Percentiles rank a stretch among this genome's conserved stretches.
These are phyloP conservation scores for Aspergillus quadricinctus DNA, from an alignment of 2,329 filamentous ascomycete species.

Conservation along the genomic window DNA sequence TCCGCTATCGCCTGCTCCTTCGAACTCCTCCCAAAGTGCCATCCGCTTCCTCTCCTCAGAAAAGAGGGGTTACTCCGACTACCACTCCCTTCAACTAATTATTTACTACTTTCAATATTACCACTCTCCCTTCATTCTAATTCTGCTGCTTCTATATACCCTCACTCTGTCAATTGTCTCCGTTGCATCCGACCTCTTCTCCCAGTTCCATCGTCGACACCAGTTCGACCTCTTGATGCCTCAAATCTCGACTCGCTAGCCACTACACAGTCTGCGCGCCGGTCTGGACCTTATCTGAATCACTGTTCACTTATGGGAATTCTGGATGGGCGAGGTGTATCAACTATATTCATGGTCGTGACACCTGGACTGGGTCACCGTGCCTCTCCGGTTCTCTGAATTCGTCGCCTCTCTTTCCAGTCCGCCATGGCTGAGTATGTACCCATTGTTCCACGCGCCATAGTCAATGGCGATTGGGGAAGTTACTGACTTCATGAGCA, in stretches of 20 bases:
- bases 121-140: background rate
- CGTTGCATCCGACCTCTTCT: background rate
- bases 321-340: conserved; percentile 15
- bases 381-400: conserved; percentile 16
- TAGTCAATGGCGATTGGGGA: background rate
- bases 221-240: conserved; percentile 7
- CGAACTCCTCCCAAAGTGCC: background rate
- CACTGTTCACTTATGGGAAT: background rate
- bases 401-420: conserved; percentile 9
- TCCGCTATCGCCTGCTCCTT: background rate
- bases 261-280: conserved; percentile 18
- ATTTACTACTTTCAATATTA: background rate
- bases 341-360: conserved; percentile 14
- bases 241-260: conserved; percentile 14
- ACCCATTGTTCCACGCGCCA: background rate
- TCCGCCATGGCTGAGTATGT: conserved; percentile 40
- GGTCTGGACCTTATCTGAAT: conserved; percentile 10
- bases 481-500: conserved; percentile 17
- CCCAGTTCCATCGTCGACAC: conserved; percentile 4
- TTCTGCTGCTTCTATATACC: background rate
- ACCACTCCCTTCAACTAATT: background rate
- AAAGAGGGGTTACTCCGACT: background rate
- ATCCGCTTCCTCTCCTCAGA: background rate
- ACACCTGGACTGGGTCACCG: conserved; percentile 9
- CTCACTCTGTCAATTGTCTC: background rate